Base-by-base conservation (phyloP, 2,329 filamentous ascomycete species). In the Orbilia blumenaviensis region DNA sequence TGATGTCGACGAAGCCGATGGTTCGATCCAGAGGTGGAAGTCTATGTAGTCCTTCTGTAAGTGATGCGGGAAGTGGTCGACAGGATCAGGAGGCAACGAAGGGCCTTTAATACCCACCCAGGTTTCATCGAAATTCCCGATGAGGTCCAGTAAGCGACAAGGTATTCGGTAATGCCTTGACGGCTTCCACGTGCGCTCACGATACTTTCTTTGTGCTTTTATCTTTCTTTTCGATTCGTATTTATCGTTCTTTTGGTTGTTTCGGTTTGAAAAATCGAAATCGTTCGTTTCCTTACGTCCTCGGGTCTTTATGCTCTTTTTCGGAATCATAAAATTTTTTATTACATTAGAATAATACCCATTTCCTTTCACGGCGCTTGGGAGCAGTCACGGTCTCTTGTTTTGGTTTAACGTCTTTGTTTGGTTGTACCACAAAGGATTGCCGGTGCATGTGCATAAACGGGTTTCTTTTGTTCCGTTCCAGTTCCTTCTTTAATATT, bases 1-100 rank as follows among this genome's bases (percentile, higher is more conserved):
- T 46, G 93, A 80, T 80, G 79, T 76, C 72, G 34, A 68, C 72
- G 38, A 76, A 76, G 64, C 72, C 72, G 48, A 69, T 76, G 64
- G 58, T 32, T 36, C 63, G 72, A 61, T 68, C 72, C 42, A 61
- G 72, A 48, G 64, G 64, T n/a, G 72, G 63, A 46, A 76, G 72
- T 66, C 27, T 61, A 16, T 64, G 64, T 34, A 76, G 72, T 66
- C 38, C 64, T 32, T 69, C 72, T 25, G 72, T 27, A 21, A 76
- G 72, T 46, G 72, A 76, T 36, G 56, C 62, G 9, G 71, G 72
- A 16, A 75, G 71, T 63, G 32, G 63, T 34, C 58, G 41, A 44
- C 58, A 62, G 36, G 36, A 63, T 63, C 32, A 63, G 60, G 29
- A 48, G 18, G 42, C 27, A 10, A 50, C 10, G 60, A 63, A 46